A percentile compares a stretch with the other conserved stretches of the same genome.
phyloP scores from a whole-genome alignment of 495 filamentous ascomycete species.

The Penicillium lividum region DNA sequence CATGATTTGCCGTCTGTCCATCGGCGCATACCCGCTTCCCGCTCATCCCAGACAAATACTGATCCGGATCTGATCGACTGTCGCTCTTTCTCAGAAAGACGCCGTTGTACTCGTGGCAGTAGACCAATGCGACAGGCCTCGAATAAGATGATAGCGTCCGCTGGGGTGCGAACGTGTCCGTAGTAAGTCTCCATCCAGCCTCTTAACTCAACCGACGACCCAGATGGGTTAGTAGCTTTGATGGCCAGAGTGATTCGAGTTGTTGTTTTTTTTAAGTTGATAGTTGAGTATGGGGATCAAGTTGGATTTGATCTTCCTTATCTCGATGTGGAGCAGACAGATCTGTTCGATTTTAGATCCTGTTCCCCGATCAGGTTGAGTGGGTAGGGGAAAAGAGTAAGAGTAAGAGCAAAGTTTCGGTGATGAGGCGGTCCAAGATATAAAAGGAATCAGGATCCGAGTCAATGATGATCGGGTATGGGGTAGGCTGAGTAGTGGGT shows the following conservation, averaged over 20 bases:
- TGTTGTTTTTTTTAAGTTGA: background rate
- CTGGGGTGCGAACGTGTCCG: conserved; percentile 87
- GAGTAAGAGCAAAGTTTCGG: conserved; percentile 15
- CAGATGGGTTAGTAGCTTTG: conserved; percentile 30
- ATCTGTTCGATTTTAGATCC: background rate
- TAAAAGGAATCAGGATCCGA: conserved; percentile 29
- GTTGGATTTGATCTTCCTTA: background rate
- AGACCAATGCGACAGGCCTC: conserved; percentile 92
- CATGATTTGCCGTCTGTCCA: conserved; percentile 99
- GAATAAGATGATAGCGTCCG: conserved; percentile 95
- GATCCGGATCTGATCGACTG: conserved; percentile 93
- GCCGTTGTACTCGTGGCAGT: conserved; percentile 86
- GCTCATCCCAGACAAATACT: conserved; percentile 98
- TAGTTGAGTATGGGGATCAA: background rate
- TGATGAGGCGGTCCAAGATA: conserved; percentile 25
- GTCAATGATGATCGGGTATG: conserved; percentile 29
- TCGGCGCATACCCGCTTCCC: conserved; percentile 95
- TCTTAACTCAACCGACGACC: conserved; percentile 30
- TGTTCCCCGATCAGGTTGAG: background rate
- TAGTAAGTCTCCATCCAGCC: conserved; percentile 90
- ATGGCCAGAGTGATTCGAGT: conserved; percentile 24
- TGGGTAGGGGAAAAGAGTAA: conserved; percentile 8
- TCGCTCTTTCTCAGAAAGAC: conserved; percentile 95
- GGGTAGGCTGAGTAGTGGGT: conserved; percentile 30
- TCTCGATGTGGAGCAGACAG: background rate